Percentiles rank a stretch among this genome's conserved stretches.
phyloP scores from a whole-genome alignment of 176 grass and related monocot genomes.

The Raddia guianensis region DNA sequence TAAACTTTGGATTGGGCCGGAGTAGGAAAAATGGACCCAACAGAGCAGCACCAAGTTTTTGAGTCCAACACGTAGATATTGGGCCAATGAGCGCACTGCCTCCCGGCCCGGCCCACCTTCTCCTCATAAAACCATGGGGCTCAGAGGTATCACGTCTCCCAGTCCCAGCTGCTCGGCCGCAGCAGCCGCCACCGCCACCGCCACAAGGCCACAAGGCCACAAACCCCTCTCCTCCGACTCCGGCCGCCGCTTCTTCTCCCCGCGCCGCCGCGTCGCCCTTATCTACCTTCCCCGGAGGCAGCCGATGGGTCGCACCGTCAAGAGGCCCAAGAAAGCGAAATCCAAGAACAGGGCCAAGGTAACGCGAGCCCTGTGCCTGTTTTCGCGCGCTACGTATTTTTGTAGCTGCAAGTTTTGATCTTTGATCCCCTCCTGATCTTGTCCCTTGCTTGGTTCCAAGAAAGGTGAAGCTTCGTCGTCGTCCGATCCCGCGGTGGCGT shows the following conservation, averaged over 20 bases:
- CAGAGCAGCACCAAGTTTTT: too few relatives aligned
- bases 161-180: too few relatives aligned
- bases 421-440: neutral
- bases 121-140: too few relatives aligned
- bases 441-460: conserved; percentile 28
- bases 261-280: neutral
- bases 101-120: too few relatives aligned
- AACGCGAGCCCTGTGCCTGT: neutral
- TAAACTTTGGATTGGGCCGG: too few relatives aligned
- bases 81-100: too few relatives aligned
- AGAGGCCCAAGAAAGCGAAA: conserved; percentile 53
- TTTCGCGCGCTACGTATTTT: neutral
- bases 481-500: conserved; percentile 33
- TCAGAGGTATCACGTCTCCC: too few relatives aligned
- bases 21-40: too few relatives aligned
- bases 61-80: too few relatives aligned
- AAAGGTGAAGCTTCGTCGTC: conserved; percentile 43
- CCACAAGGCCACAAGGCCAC: too few relatives aligned
- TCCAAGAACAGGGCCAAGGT: conserved; percentile 60
- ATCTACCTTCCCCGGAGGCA: neutral
- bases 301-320: conserved; percentile 24
- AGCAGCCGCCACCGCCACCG: too few relatives aligned
- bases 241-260: neutral
- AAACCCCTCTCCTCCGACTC: neutral
- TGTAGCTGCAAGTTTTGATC: neutral